A percentile compares a stretch with the other conserved stretches of the same genome.
Evolutionary conservation across 2,329 filamentous ascomycete genomes (phyloP).

Genomic region (Lizonia empirigonia): DNA sequence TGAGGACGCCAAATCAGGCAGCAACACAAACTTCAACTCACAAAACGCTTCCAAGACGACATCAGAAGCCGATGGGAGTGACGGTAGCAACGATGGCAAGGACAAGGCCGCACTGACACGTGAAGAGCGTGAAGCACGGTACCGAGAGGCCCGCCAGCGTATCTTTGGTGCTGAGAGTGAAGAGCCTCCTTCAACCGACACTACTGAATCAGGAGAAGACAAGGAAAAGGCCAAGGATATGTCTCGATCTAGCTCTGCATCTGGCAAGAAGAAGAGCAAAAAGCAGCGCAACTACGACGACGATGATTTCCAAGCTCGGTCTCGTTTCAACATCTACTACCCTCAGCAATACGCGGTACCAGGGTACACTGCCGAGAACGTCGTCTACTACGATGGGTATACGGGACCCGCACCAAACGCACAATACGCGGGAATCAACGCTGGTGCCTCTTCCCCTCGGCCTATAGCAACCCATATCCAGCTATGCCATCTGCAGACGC

Average conservation of each 20-base stretch:
- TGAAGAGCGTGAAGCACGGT: conserved; percentile 90
- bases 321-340: conserved; percentile 72
- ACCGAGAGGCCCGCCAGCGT: conserved; percentile 83
- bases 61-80: conserved; percentile 74
- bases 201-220: conserved; percentile 66
- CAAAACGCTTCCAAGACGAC: conserved; percentile 75
- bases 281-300: conserved; percentile 70
- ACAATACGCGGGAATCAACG: conserved; percentile 38
- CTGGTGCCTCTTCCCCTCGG: conserved; percentile 35
- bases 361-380: conserved; percentile 39
- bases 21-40: conserved; percentile 63
- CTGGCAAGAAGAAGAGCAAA: conserved; percentile 79
- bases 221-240: conserved; percentile 65
- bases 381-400: conserved; percentile 54
- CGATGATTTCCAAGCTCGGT: conserved; percentile 71
- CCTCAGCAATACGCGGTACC: conserved; percentile 40
- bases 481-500: conserved; percentile 46
- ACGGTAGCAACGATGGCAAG: conserved; percentile 62
- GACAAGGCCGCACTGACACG: conserved; percentile 74
- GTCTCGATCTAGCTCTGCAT: conserved; percentile 86
- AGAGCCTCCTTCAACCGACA: conserved; percentile 62
- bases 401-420: conserved; percentile 33
- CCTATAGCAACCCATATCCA: conserved; percentile 42
- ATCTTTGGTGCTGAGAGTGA: conserved; percentile 75
- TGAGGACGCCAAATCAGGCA: conserved; percentile 69